Percentiles rank a stretch among this genome's conserved stretches.
Evolutionary conservation across 1,139 yeast genomes (phyloP).

Genomic region (Debaryomyces psychrophilus): DNA sequence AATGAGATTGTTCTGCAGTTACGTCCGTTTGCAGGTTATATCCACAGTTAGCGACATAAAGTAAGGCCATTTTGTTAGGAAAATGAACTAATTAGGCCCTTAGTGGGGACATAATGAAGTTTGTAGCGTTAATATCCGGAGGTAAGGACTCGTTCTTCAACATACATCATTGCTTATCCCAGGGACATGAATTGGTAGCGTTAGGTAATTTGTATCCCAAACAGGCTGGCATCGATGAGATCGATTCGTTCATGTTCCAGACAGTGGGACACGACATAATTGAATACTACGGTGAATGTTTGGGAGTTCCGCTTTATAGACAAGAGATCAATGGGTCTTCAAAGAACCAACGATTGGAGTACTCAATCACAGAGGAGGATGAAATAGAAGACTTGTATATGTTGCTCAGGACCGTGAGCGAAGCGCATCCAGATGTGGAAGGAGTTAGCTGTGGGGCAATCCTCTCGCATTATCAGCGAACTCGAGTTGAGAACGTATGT

Average conservation of each 20-base stretch:
- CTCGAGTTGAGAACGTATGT: slow-evolving; percentile 91
- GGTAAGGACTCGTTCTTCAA: slow-evolving; percentile 96
- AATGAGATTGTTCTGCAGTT: slow-evolving; percentile 8
- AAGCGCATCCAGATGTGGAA: slow-evolving; percentile 68
- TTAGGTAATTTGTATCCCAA: slow-evolving; percentile 82
- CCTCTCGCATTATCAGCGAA: slow-evolving; percentile 87
- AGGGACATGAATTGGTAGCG: slow-evolving; percentile 84
- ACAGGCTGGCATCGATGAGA: slow-evolving; percentile 52
- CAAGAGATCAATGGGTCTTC: slow-evolving; percentile 67
- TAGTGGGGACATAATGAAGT: slow-evolving; percentile 59
- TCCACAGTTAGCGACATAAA: background rate
- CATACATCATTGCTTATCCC: slow-evolving; percentile 75
- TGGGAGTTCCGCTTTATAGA: slow-evolving; percentile 79
- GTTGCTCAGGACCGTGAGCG: slow-evolving; percentile 51
- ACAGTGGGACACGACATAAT: slow-evolving; percentile 94
- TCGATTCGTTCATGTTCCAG: slow-evolving; percentile 96
- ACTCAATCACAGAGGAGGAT: slow-evolving; percentile 63
- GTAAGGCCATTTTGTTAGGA: background rate
- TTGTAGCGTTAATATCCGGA: slow-evolving; percentile 89
- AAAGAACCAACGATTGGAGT: slow-evolving; percentile 68
- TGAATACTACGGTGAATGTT: slow-evolving; percentile 63
- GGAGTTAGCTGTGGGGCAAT: slow-evolving; percentile 97
- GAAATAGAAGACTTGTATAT: slow-evolving; percentile 81
- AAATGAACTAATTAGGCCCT: background rate
- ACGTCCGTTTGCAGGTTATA: slow-evolving; percentile 4